These are phyloP conservation scores for Schwanniomyces pseudopolymorphus DNA, from an alignment of 805 yeast genomes.

Conservation along the genomic window DNA sequence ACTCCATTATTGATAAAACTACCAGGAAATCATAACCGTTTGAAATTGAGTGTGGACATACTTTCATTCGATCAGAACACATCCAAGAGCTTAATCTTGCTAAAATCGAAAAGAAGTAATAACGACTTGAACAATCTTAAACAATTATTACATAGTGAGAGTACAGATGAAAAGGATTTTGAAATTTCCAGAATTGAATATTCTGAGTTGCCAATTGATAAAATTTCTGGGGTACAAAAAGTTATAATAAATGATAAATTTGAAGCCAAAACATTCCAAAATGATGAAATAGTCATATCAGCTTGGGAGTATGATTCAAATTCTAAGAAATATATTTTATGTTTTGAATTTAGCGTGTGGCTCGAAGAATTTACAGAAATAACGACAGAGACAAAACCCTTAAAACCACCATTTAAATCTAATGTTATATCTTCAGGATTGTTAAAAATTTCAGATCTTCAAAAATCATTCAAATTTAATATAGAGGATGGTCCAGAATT, in stretches of 20 bases:
- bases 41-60: slow-evolving; percentile 30
- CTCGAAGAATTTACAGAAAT: slow-evolving; percentile 12
- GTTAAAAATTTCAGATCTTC: slow-evolving; percentile 16
- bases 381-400: background rate
- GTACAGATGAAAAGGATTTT: slow-evolving; percentile 6
- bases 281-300: slow-evolving; percentile 19
- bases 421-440: background rate
- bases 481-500: slow-evolving; percentile 47
- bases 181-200: slow-evolving; percentile 32
- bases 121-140: slow-evolving; percentile 10
- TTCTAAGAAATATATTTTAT: slow-evolving; percentile 11
- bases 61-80: slow-evolving; percentile 8
- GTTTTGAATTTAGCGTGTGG: slow-evolving; percentile 29
- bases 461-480: slow-evolving; percentile 31
- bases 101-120: slow-evolving; percentile 25
- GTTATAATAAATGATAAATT: slow-evolving; percentile 29
- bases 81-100: slow-evolving; percentile 26
- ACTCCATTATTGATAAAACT: slow-evolving; percentile 34
- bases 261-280: slow-evolving; percentile 11
- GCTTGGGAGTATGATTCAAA: slow-evolving; percentile 23
- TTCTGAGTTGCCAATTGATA: slow-evolving; percentile 25
- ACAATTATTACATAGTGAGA: slow-evolving; percentile 8
- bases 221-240: slow-evolving; percentile 16
- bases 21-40: slow-evolving; percentile 17
- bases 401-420: background rate